Evolutionary conservation across 2,329 filamentous ascomycete genomes (phyloP).

Genomic region (Pseudogymnoascus sp.): DNA sequence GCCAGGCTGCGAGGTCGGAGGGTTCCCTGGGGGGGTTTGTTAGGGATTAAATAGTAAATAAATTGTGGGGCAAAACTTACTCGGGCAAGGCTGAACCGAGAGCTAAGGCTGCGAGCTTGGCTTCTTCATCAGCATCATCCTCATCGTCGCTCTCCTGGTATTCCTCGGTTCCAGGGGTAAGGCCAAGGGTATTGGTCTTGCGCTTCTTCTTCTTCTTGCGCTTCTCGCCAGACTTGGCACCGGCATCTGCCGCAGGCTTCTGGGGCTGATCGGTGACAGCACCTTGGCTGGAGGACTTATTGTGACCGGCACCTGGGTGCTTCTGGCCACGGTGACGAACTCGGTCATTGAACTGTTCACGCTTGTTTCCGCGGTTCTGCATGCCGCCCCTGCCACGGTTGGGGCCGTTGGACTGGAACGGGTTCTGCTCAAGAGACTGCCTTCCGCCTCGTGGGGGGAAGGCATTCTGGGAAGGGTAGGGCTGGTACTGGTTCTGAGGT

Average conservation of each 20-base stretch:
- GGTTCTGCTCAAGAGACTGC: conserved; percentile 28
- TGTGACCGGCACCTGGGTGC: conserved; percentile 16
- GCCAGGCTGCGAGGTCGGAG: conserved; percentile 69
- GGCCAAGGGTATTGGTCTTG: conserved; percentile 62
- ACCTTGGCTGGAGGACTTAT: conserved; percentile 24
- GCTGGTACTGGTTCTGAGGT: conserved; percentile 28
- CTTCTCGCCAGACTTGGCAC: conserved; percentile 29
- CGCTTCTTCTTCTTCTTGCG: conserved; percentile 59
- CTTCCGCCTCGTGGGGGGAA: conserved; percentile 28
- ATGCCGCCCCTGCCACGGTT: conserved; percentile 35
- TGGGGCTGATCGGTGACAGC: conserved; percentile 29
- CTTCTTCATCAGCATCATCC: conserved; percentile 58
- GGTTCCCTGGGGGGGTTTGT: conserved; percentile 30
- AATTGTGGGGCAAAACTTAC: conserved; percentile 28
- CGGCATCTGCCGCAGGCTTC: conserved; percentile 44
- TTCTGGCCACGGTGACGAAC: conserved; percentile 20
- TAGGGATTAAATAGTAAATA: conserved; percentile 24
- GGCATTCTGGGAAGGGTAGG: conserved; percentile 31
- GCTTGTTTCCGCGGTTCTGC: conserved; percentile 28
- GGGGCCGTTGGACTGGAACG: conserved; percentile 30
- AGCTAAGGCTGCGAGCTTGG: conserved; percentile 29
- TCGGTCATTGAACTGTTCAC: conserved; percentile 32
- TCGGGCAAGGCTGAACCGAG: conserved; percentile 27
- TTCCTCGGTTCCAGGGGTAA: conserved; percentile 47
- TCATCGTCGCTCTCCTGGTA: conserved; percentile 58